Evolutionary conservation across 805 yeast species (phyloP).

Genomic region (Ogataea degrootiae): DNA sequence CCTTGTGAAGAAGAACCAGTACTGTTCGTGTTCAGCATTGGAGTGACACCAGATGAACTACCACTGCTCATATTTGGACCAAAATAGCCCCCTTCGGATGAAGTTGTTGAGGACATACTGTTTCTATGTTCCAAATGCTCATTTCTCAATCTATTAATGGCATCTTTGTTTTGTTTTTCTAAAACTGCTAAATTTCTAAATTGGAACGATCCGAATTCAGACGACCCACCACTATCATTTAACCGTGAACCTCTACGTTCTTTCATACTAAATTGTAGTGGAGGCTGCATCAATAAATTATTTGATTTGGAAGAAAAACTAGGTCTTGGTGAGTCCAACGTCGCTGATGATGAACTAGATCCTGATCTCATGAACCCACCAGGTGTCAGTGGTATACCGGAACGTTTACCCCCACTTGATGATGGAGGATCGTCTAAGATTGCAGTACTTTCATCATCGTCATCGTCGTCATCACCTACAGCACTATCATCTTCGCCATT

Average conservation of each 20-base stretch:
- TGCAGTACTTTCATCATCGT: neutral
- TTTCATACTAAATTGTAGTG: constrained; percentile 40
- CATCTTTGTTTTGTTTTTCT: constrained; percentile 92
- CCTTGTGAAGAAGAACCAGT: constrained; percentile 13
- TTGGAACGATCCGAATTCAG: constrained; percentile 89
- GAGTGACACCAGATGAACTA: constrained; percentile 1
- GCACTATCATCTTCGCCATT: constrained; percentile 4
- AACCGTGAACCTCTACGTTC: constrained; percentile 72
- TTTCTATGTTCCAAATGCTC: constrained; percentile 66
- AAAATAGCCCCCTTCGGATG: constrained; percentile 37
- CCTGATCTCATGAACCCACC: constrained; percentile 9
- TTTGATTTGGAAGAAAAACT: constrained; percentile 21
- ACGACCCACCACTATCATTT: constrained; percentile 51
- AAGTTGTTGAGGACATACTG: constrained; percentile 38
- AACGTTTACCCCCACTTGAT: too few relatives aligned
- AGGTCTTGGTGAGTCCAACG: constrained; percentile 25
- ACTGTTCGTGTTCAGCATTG: neutral
- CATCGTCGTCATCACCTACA: constrained; percentile 9
- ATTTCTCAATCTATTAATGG: constrained; percentile 75
- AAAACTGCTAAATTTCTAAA: constrained; percentile 85
- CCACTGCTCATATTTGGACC: neutral
- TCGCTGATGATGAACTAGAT: constrained; percentile 25
- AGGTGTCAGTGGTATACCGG: neutral
- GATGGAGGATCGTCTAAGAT: neutral
- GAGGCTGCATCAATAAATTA: constrained; percentile 17